Conservation (phyloP, 495 filamentous ascomycete species). For the Daldinia childiae region DNA sequence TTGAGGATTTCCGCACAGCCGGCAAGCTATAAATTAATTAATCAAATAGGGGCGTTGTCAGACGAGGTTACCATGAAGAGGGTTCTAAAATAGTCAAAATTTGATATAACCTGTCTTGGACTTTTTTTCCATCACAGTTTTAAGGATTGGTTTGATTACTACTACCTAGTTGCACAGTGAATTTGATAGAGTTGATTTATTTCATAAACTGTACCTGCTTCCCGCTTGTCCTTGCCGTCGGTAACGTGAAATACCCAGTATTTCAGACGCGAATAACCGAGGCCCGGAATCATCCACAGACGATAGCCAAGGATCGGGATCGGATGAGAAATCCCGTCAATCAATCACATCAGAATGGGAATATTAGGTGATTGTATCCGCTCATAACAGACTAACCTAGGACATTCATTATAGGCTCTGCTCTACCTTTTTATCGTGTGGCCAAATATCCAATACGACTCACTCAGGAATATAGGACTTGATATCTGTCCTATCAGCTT, state of each 20-base stretch:
- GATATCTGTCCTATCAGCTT: neutral
- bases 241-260: slow-evolving; percentile 9
- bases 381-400: neutral
- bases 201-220: neutral
- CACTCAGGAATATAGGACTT: neutral
- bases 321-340: slow-evolving; percentile 19
- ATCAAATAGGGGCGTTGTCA: slow-evolving; percentile 12
- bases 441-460: neutral
- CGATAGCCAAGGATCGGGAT: slow-evolving; percentile 31
- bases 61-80: slow-evolving; percentile 9
- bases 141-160: neutral
- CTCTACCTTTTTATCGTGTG: neutral
- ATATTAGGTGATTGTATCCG: neutral
- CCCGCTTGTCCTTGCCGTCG: neutral
- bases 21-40: slow-evolving; percentile 74
- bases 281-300: slow-evolving; percentile 29
- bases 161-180: neutral
- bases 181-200: neutral
- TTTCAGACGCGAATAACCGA: slow-evolving; percentile 30
- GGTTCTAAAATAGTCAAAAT: slow-evolving; percentile 18
- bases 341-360: slow-evolving; percentile 8
- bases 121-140: neutral
- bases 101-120: slow-evolving; percentile 8
- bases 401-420: neutral
- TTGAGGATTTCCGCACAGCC: slow-evolving; percentile 92